Percentiles rank a stretch among this genome's conserved stretches.
Conservation (phyloP, 805 yeast genomes). For the Scheffersomyces coipomensis region DNA sequence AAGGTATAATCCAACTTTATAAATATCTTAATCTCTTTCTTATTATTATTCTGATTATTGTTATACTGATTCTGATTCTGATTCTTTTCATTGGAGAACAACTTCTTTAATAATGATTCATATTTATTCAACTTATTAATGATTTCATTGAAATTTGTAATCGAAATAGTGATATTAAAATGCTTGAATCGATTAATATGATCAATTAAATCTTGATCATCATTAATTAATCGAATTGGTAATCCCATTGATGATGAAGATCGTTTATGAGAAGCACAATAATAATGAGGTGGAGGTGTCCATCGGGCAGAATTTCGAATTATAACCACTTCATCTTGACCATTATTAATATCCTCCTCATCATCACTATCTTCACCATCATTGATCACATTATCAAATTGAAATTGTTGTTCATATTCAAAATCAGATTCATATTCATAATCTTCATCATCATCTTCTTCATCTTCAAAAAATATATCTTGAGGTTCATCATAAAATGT, state of each 20-base stretch:
- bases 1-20: conserved; percentile 7
- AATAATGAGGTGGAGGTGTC: background rate
- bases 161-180: conserved; percentile 6
- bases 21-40: conserved; percentile 4
- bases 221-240: background rate
- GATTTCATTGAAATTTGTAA: conserved; percentile 4
- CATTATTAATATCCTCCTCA: background rate
- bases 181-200: conserved; percentile 4
- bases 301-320: background rate
- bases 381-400: background rate
- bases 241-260: background rate
- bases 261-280: background rate
- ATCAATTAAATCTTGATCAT: background rate
- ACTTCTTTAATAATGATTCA: background rate
- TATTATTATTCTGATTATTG: background rate
- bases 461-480: background rate
- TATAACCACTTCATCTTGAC: background rate
- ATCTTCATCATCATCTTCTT: background rate
- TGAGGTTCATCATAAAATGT: too few relatives aligned
- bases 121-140: conserved; percentile 2
- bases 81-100: conserved; percentile 1
- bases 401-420: background rate
- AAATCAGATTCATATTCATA: background rate
- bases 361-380: background rate
- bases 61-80: too few relatives aligned